Percentiles rank a stretch among this genome's conserved stretches.
Conservation (phyloP, 1,284 basidiomycete species). For the Puccinia brachypodii region DNA sequence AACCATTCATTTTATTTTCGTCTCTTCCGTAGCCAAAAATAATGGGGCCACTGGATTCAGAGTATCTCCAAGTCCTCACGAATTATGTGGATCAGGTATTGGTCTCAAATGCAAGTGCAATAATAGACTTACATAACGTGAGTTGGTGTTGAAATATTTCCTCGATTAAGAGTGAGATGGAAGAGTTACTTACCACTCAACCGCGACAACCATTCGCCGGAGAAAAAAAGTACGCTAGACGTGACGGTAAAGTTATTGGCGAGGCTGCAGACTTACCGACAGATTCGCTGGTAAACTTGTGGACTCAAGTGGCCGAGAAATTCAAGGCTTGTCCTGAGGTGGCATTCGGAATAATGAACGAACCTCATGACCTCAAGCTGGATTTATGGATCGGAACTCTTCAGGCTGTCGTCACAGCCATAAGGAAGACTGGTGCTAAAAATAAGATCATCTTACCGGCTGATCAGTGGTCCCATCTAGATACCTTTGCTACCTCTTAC, state of each 20-base stretch:
- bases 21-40: conserved; percentile 5
- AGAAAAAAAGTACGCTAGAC: conserved; percentile 9
- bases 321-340: not conserved
- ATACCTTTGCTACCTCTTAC: conserved; percentile 17
- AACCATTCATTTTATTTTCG: not conserved
- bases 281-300: conserved; percentile 12
- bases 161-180: not conserved
- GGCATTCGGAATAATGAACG: conserved; percentile 34
- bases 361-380: conserved; percentile 8
- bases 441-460: conserved; percentile 26
- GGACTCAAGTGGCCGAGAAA: conserved; percentile 1
- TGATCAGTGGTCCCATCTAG: not conserved
- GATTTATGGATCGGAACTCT: conserved; percentile 10
- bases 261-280: not conserved
- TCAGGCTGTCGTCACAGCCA: conserved; percentile 33
- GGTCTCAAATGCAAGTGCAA: not conserved
- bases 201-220: not conserved
- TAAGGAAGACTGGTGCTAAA: conserved; percentile 9
- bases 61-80: not conserved
- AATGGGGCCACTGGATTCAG: conserved; percentile 13
- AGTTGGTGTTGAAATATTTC: not conserved
- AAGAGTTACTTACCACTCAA: not conserved
- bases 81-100: not conserved
- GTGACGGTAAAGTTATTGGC: conserved; percentile 16
- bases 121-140: conserved; percentile 38